Percentiles rank a stretch among this genome's conserved stretches.
These are phyloP conservation scores for Lecanicillium sp. DNA, from an alignment of 2,329 filamentous ascomycete genomes.

Conservation along the genomic window DNA sequence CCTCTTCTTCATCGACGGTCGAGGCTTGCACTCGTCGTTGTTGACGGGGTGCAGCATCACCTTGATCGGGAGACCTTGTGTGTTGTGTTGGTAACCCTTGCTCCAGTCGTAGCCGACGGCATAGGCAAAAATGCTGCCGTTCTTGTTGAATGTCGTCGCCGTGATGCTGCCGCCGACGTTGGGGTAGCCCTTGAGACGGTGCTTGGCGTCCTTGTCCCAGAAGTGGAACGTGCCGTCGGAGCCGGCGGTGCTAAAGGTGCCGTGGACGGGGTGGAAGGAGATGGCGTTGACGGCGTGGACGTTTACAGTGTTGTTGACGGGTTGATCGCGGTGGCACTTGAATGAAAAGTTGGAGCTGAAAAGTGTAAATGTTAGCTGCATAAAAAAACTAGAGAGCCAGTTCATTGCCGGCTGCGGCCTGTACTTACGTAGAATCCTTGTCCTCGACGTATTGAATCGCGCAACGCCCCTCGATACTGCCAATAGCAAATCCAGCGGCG, in stretches of 20 bases:
- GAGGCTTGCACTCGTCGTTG: constrained; percentile 53
- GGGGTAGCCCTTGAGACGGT: constrained; percentile 83
- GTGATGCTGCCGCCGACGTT: constrained; percentile 80
- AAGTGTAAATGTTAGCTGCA: neutral
- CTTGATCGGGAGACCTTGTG: constrained; percentile 64
- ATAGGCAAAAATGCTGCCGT: constrained; percentile 77
- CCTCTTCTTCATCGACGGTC: constrained; percentile 53
- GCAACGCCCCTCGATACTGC: constrained; percentile 93
- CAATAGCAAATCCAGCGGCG: constrained; percentile 85
- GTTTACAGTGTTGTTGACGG: constrained; percentile 68
- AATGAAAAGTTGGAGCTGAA: constrained; percentile 88
- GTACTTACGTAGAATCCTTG: constrained; percentile 70
- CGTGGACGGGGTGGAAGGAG: constrained; percentile 92
- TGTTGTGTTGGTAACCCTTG: constrained; percentile 88
- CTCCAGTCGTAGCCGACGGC: constrained; percentile 97
- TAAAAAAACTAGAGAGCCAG: neutral
- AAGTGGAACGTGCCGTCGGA: constrained; percentile 95
- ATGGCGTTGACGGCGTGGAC: constrained; percentile 96
- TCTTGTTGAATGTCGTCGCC: constrained; percentile 83
- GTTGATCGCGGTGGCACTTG: constrained; percentile 90
- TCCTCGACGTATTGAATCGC: constrained; percentile 98
- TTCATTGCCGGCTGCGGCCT: too few relatives aligned
- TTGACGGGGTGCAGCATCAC: constrained; percentile 76
- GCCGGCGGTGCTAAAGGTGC: constrained; percentile 96
- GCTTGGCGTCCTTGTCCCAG: constrained; percentile 90